Evolutionary conservation across 2,329 filamentous ascomycete genomes (phyloP).

Genomic region (Aspergillus unguis): DNA sequence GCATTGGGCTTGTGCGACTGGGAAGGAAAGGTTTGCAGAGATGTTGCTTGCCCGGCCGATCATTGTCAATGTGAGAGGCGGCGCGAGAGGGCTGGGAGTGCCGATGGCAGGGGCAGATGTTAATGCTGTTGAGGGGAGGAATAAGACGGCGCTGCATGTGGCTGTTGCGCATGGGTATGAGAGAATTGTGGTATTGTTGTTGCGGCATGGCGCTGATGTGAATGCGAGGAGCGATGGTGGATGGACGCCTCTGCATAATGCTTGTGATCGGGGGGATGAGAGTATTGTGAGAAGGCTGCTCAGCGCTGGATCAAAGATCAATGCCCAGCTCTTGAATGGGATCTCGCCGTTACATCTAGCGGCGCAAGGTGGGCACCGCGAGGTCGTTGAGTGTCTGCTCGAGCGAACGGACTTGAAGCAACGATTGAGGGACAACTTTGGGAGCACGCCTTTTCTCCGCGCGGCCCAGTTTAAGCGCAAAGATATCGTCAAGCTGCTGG

Average conservation of each 20-base stretch:
- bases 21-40: conserved; percentile 52
- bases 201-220: conserved; percentile 45
- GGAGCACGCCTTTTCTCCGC: conserved; percentile 41
- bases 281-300: conserved; percentile 47
- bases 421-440: conserved; percentile 36
- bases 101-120: conserved; percentile 38
- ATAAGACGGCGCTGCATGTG: conserved; percentile 50
- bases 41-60: conserved; percentile 42
- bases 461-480: conserved; percentile 39
- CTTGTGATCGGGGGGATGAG: conserved; percentile 49
- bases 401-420: conserved; percentile 32
- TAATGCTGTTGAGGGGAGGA: conserved; percentile 40
- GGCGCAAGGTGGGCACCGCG: conserved; percentile 38
- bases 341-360: conserved; percentile 41
- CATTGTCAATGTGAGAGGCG: neutral
- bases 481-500: conserved; percentile 35
- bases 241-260: conserved; percentile 55
- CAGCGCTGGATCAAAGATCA: conserved; percentile 33
- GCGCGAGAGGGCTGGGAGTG: conserved; percentile 16
- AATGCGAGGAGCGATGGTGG: conserved; percentile 50
- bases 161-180: conserved; percentile 45
- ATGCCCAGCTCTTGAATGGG: conserved; percentile 38
- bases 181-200: conserved; percentile 39
- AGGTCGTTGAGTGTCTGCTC: conserved; percentile 36
- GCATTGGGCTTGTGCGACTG: conserved; percentile 58